phyloP scores from a whole-genome alignment of 345 rosid genomes.

The Euphorbia lathyris region DNA sequence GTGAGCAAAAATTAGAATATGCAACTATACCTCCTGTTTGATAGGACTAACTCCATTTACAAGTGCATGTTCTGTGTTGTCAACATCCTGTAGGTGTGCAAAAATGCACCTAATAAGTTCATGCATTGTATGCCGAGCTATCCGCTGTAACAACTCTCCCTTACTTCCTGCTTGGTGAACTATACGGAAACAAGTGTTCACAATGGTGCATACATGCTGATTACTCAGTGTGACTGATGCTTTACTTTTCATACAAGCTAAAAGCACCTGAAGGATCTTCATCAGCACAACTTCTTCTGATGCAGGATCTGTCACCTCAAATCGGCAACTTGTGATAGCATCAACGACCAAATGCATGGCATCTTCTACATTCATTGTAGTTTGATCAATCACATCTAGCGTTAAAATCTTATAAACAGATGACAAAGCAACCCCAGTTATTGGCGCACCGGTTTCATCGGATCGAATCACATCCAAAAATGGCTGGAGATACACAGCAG shows the following conservation, averaged over 20 bases:
- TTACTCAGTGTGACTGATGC: slow-evolving; percentile 89
- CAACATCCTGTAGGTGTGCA: slow-evolving; percentile 81
- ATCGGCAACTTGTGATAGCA: slow-evolving; percentile 94
- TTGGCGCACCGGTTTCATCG: slow-evolving; percentile 77
- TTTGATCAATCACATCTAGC: slow-evolving; percentile 56
- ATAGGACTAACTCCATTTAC: slow-evolving; percentile 62
- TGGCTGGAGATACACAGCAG: slow-evolving; percentile 56
- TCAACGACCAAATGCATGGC: slow-evolving; percentile 95
- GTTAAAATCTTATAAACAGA: slow-evolving; percentile 70
- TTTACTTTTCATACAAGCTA: slow-evolving; percentile 89
- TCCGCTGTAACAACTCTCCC: slow-evolving; percentile 70
- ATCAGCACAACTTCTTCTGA: slow-evolving; percentile 96
- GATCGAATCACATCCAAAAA: slow-evolving; percentile 71
- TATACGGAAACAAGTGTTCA: slow-evolving; percentile 95
- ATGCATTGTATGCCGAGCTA: slow-evolving; percentile 93
- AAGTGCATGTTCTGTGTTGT: slow-evolving; percentile 64
- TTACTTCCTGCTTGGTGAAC: slow-evolving; percentile 92
- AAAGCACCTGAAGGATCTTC: slow-evolving; percentile 98
- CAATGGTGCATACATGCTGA: slow-evolving; percentile 94
- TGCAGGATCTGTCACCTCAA: slow-evolving; percentile 97
- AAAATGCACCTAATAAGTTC: slow-evolving; percentile 91
- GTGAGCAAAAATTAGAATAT: slow-evolving; percentile 13
- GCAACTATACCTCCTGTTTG: slow-evolving; percentile 57
- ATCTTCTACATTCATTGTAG: slow-evolving; percentile 76
- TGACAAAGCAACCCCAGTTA: slow-evolving; percentile 75